Conservation (phyloP, 2,329 filamentous ascomycete species). For the Beauveria sp. region DNA sequence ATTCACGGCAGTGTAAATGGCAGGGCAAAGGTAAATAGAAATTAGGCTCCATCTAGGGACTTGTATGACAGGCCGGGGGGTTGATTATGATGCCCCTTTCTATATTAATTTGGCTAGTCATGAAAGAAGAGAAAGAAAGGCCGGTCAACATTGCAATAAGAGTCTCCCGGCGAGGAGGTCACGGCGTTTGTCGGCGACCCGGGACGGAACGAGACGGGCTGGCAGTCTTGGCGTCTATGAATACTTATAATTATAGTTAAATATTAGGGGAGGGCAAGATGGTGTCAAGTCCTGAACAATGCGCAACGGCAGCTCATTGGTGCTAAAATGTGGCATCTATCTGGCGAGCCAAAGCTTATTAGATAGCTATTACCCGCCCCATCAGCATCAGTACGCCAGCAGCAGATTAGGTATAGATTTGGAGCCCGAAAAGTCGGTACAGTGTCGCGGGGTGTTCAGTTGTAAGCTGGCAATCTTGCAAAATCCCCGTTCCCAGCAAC, state of each 20-base stretch:
- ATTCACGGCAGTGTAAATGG: background rate
- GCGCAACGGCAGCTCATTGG: background rate
- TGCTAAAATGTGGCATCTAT: background rate
- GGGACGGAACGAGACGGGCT: too few species aligned
- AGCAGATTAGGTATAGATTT: background rate
- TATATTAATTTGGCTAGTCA: background rate
- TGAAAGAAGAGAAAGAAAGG: background rate
- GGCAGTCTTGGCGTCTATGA: too few species aligned
- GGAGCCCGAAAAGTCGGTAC: background rate
- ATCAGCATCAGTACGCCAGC: background rate
- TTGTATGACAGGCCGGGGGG: background rate
- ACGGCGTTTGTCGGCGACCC: too few species aligned
- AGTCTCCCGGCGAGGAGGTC: too few species aligned
- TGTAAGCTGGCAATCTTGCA: background rate
- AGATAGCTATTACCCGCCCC: background rate
- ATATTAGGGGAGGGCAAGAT: too few species aligned
- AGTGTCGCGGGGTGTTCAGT: background rate
- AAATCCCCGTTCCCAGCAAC: background rate
- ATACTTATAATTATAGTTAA: too few species aligned
- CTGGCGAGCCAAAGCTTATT: too few species aligned
- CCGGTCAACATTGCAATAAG: too few species aligned
- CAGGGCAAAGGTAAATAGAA: background rate
- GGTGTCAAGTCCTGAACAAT: too few species aligned
- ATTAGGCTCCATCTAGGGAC: background rate
- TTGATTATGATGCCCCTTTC: background rate